Base-by-base conservation (phyloP, 164 flowering plant genomes). In the Tetrastigma voinierianum region DNA sequence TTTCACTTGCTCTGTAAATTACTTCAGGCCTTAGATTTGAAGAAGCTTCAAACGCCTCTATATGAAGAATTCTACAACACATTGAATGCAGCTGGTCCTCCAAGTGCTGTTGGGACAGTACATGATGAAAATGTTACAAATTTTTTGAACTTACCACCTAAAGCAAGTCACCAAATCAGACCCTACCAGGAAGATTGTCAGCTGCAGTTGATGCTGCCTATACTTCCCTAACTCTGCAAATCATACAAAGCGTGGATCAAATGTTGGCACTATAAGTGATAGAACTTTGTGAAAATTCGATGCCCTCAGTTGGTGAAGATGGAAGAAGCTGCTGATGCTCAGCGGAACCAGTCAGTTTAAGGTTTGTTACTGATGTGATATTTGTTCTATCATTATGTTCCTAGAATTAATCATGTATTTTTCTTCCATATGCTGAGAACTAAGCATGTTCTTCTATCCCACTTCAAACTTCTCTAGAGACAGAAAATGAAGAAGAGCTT, bases 401-500 rank as follows among this genome's bases (percentile, higher is more conserved):
- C 40, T 7, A 3, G 40, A 32, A 32, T 32, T 32, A 32, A 32
- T 32, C 40, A 32, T 32, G 40, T 32, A 32, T 32, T 32, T 32
- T 32, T 32, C n/a, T 32, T 32, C 40, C 6, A 32, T 32, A 32
- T 32, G 40, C 40, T 32, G 7, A 32, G 40, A 32, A 57, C 40
- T 14, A 16, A 16, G 4, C 19, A 2, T 16, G 10, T 2, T 53
- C 2, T 18, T 20, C 14, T 70, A n/a, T n/a, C n/a, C 24, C 76
- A 71, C 79, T 57, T 14, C 65, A 54, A 74, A 62, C 63, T 76
- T 76, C 55, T 76, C 83, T 10, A 82, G 58, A 80, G 69, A 49
- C 79, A 78, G 76, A 64, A 82, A 78, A 62, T 83, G 86, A 83
- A 71, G 86, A 83, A 75, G 86, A 83, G 68, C 81, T 83, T 72